Evolutionary conservation across 768 basidiomycete species (phyloP).

Genomic region (Russula ochroleuca): DNA sequence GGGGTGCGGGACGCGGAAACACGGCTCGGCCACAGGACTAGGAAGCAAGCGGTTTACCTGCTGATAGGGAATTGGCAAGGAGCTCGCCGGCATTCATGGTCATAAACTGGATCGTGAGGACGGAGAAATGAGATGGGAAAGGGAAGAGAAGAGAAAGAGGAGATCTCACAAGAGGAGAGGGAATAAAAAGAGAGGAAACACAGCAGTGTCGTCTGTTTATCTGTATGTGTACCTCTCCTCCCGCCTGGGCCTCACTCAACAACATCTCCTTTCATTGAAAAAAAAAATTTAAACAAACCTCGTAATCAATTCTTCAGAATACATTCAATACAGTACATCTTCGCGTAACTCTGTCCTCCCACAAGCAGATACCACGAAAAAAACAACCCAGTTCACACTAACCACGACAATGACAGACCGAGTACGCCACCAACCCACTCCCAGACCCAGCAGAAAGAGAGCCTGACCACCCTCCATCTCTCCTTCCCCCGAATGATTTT

Average conservation of each 20-base stretch:
- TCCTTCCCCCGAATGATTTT: constrained; percentile 32
- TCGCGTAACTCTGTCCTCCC: neutral
- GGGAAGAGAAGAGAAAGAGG: neutral
- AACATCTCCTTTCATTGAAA: neutral
- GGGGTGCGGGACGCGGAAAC: constrained; percentile 27
- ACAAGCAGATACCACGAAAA: neutral
- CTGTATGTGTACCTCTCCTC: neutral
- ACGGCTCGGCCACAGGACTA: constrained; percentile 11
- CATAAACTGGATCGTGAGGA: constrained; percentile 28
- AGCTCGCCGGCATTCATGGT: constrained; percentile 90
- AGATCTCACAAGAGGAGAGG: neutral
- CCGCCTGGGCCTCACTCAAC: neutral
- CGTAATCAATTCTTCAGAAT: no score
- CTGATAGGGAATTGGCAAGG: constrained; percentile 87
- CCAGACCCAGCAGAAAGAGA: neutral
- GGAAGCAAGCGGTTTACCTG: constrained; percentile 53
- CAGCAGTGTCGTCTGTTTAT: neutral
- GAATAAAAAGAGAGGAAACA: neutral
- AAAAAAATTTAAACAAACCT: no score
- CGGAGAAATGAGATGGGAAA: constrained; percentile 13
- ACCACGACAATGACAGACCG: constrained; percentile 54
- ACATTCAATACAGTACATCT: neutral
- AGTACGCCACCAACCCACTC: constrained; percentile 38
- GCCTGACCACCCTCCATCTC: neutral
- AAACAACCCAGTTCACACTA: neutral